Evolutionary conservation across 148 eudicot genomes (phyloP).

Genomic region (Vaccinium vitisidaea): DNA sequence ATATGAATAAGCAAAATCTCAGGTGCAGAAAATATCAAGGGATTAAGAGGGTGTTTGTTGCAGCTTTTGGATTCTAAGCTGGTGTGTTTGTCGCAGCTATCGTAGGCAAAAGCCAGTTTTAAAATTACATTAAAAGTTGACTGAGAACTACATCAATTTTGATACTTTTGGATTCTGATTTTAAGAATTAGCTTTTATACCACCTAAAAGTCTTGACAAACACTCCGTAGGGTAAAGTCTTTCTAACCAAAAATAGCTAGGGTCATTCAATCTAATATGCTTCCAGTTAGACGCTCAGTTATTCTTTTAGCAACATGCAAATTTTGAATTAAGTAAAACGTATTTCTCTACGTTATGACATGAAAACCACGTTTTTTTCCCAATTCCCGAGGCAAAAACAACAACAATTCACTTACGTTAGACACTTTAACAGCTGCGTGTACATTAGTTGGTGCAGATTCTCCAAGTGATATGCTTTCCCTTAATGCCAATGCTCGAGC

Average conservation of each 20-base stretch:
- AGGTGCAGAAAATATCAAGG: background rate
- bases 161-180: background rate
- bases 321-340: background rate
- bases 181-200: background rate
- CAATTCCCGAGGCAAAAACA: background rate
- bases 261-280: background rate
- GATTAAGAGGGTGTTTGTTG: background rate
- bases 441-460: conserved; percentile 37
- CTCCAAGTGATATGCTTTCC: conserved; percentile 52
- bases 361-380: background rate
- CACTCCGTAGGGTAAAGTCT: background rate
- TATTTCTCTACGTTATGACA: background rate
- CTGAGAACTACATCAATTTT: background rate
- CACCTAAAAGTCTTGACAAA: background rate
- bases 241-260: background rate
- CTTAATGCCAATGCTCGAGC: conserved; percentile 58
- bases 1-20: background rate
- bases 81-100: background rate
- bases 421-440: conserved; percentile 20
- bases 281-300: background rate
- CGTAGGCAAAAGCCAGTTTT: background rate
- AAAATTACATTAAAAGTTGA: background rate
- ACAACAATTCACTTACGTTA: conserved; percentile 15
- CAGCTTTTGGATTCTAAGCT: background rate
- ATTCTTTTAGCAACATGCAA: background rate